Base-by-base conservation (phyloP, 495 filamentous ascomycete genomes). In the Cercophora newfieldiana region DNA sequence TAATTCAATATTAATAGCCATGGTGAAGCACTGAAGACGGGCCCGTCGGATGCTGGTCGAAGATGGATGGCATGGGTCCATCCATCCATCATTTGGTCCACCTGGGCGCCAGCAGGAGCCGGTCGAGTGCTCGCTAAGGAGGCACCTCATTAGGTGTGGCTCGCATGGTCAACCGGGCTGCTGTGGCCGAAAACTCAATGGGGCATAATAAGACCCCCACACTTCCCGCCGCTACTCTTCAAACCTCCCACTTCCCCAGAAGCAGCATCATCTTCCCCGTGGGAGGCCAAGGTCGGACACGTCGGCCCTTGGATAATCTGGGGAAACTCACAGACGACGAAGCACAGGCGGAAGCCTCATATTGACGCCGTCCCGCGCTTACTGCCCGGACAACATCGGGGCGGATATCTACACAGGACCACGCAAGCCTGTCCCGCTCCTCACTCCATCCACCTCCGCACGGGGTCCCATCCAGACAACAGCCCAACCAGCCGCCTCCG, bases 191-290 rank as follows among this genome's bases (percentile, higher is more conserved):
- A 65, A 64, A 67, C 51, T 61, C 63, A 55, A 69, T 65, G 60
- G 30, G 63, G 60, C 59, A 65, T 70, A 64, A 65, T 70, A 64
- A 74, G 71, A 75, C 73, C 73, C 73, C 73, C 73, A 75, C 73
- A 71, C 73, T 69, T 57, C 69, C 71, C 67, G 65, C 65, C 68
- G 65, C 69, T 63, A 59, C 61, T 51, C 61, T 60, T 60, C 33
- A 61, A 63, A 50, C 69, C 66, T 71, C 71, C 69, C 67, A 64
- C 72, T 71, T 69, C 65, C 67, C 72, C 69, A 72, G 66, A 66
- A 66, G 71, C n/a, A n/a, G n/a, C 56, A 72, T 50, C 51, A 59
- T 59, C 57, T 56, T 65, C 62, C 66, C 66, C 70, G 68, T 67
- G 70, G 65, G 33, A 47, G 62, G 68, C 66, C 68, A 67, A 74